Conservation (phyloP, 345 rosid species). For the Dovyalis caffra region DNA sequence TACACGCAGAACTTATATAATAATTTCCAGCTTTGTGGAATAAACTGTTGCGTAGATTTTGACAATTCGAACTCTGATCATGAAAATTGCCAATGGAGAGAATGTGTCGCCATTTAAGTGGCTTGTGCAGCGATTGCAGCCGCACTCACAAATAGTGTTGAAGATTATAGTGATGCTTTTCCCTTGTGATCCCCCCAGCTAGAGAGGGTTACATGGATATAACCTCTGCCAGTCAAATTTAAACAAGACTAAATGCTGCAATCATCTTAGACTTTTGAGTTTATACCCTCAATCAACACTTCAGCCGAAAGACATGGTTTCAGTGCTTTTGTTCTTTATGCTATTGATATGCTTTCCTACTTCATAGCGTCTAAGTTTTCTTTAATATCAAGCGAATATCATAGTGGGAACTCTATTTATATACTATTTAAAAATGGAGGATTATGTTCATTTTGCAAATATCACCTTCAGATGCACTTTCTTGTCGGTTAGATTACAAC, state of each 20-base stretch:
- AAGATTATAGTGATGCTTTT: constrained; percentile 18
- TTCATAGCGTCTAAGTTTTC: constrained; percentile 9
- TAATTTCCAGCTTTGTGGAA: constrained; percentile 27
- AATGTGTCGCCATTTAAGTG: constrained; percentile 19
- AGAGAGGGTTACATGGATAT: constrained; percentile 28
- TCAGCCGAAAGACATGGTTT: constrained; percentile 50
- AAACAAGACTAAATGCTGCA: constrained; percentile 23
- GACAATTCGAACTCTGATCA: constrained; percentile 13
- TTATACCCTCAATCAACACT: constrained; percentile 37
- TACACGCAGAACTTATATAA: constrained; percentile 14
- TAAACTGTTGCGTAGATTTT: constrained; percentile 18
- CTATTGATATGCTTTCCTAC: constrained; percentile 29
- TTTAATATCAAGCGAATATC: constrained; percentile 30
- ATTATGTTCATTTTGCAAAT: constrained; percentile 6
- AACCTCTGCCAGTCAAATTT: constrained; percentile 16
- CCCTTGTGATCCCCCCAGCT: constrained; percentile 13
- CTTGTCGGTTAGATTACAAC: neutral
- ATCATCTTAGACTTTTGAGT: constrained; percentile 32
- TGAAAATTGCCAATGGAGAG: constrained; percentile 5
- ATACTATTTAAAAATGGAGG: constrained; percentile 13
- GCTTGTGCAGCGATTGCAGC: constrained; percentile 13
- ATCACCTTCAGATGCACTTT: constrained; percentile 17
- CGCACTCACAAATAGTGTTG: constrained; percentile 9
- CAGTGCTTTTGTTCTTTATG: constrained; percentile 40
- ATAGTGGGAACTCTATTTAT: constrained; percentile 6